Percentiles rank a stretch among this genome's conserved stretches.
Conservation (phyloP, 140 eudicot genomes). For the Flaveria floridana region DNA sequence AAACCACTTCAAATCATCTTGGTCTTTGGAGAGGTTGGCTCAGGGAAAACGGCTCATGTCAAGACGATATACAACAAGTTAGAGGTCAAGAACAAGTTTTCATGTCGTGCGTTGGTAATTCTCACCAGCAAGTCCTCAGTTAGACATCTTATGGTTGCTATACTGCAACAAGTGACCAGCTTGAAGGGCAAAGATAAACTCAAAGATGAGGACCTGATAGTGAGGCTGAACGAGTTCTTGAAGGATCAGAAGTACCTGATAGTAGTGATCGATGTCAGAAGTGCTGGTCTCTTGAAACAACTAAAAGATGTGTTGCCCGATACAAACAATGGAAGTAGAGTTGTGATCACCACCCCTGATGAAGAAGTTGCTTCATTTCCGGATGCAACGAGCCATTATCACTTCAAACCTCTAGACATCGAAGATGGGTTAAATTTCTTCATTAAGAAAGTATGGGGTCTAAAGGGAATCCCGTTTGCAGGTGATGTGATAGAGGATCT, state of each 20-base stretch:
- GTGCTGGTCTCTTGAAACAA: conserved; percentile 16
- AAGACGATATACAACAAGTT: conserved; percentile 38
- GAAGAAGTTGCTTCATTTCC: conserved; percentile 35
- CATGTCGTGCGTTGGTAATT: conserved; percentile 22
- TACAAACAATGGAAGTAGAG: conserved; percentile 31
- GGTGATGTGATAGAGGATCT: conserved; percentile 24
- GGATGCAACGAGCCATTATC: conserved; percentile 27
- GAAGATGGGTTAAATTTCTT: conserved; percentile 36
- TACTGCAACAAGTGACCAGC: conserved; percentile 33
- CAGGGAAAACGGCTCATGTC: conserved; percentile 34
- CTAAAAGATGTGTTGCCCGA: conserved; percentile 32
- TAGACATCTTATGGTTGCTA: conserved; percentile 28
- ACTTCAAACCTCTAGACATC: conserved; percentile 37
- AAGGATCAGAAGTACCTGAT: conserved; percentile 33
- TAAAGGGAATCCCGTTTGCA: conserved; percentile 29
- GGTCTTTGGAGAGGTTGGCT: conserved; percentile 34
- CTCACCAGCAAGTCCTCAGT: conserved; percentile 11
- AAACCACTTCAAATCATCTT: conserved; percentile 29
- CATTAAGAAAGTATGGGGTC: conserved; percentile 29
- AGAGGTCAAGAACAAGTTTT: conserved; percentile 30
- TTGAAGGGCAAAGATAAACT: conserved; percentile 31
- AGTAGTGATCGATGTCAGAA: conserved; percentile 31
- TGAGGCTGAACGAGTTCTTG: conserved; percentile 23
- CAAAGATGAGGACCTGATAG: conserved; percentile 30
- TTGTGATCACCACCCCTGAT: conserved; percentile 37